Evolutionary conservation across 768 basidiomycete genomes (phyloP), one percentile per base, ranked within the genome.

Genomic region (Sistotremastrum niveocremeum): DNA sequence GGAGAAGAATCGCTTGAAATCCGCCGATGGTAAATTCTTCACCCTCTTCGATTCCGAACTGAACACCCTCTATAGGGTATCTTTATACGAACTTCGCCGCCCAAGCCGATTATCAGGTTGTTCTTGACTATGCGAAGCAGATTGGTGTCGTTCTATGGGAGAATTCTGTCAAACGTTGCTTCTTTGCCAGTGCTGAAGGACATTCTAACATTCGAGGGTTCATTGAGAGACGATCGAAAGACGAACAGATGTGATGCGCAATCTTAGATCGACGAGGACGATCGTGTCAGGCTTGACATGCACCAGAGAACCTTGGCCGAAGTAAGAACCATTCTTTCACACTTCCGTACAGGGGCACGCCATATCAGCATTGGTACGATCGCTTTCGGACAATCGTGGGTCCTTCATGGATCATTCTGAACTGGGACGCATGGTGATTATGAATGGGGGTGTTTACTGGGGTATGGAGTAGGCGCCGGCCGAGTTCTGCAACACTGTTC

Each of bases 51-150:
- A 41, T 34, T 12, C 37, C 43, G 38, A 42, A 44, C 12, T 41
- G 36, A 20, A 20, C 20, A 20, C 20, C 28, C n/a, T 46, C 47
- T 34, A 39, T 63, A 87, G 89, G 88, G 36, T 89, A 81, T 60
- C 74, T 95, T 37, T 95, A 93, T 65, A 89, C 78, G 37, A 78
- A 79, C 41, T 95, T 95, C 60, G 76, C 81, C 29, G 85, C 88
- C 11, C 77, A 81, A 58, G 80, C 79, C 30, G 90, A 94, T 65
- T 94, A 88, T 60, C 81, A 88, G 50, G 77, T 84, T 51, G 88
- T 91, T 5, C 66, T 85, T 34, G 74, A 82, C 52, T 93, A 95
- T 52, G 90, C 91, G 34, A 79, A 74, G 56, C 76, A 89, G 61
- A 65, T 93, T 36, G 79, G 74, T 48, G 80, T 86, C 34, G 81